Conservation (phyloP, 2,329 filamentous ascomycete genomes). For the Aspergillus chevalieri region DNA sequence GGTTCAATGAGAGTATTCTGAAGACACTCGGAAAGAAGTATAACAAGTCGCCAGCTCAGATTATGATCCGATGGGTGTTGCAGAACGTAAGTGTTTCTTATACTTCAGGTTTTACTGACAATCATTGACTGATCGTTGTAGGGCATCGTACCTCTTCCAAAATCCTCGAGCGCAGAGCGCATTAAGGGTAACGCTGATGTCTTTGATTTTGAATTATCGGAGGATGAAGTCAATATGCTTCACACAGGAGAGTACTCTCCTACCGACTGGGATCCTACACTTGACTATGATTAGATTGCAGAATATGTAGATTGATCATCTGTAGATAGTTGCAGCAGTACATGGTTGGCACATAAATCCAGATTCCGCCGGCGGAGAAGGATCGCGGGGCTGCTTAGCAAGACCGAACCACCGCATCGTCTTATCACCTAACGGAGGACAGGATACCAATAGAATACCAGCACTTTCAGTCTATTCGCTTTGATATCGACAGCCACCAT, state of each 20-base stretch:
- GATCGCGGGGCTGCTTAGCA: conserved; percentile 26
- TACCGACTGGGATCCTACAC: conserved; percentile 53
- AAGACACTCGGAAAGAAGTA: conserved; percentile 61
- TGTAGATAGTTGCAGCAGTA: conserved; percentile 2
- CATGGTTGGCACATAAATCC: conserved; percentile 4
- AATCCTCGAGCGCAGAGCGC: conserved; percentile 53
- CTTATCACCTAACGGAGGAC: background rate
- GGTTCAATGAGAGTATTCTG: conserved; percentile 63
- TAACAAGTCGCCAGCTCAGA: conserved; percentile 62
- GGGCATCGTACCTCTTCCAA: conserved; percentile 59
- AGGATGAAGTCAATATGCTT: conserved; percentile 52
- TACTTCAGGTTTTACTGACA: conserved; percentile 7
- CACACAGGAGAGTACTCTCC: conserved; percentile 53
- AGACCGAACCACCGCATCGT: conserved; percentile 2
- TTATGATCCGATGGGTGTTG: conserved; percentile 71
- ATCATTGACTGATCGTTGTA: conserved; percentile 18
- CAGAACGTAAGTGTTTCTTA: conserved; percentile 60
- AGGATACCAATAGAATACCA: background rate
- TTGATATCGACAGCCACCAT: conserved; percentile 47
- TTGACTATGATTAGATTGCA: conserved; percentile 23
- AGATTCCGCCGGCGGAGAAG: background rate
- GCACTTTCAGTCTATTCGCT: background rate
- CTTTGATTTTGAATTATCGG: conserved; percentile 56
- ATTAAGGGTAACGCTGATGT: conserved; percentile 57
- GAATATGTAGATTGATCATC: background rate